phyloP scores from a whole-genome alignment of 2,329 filamentous ascomycete genomes.

The Verticillium tricorpus region DNA sequence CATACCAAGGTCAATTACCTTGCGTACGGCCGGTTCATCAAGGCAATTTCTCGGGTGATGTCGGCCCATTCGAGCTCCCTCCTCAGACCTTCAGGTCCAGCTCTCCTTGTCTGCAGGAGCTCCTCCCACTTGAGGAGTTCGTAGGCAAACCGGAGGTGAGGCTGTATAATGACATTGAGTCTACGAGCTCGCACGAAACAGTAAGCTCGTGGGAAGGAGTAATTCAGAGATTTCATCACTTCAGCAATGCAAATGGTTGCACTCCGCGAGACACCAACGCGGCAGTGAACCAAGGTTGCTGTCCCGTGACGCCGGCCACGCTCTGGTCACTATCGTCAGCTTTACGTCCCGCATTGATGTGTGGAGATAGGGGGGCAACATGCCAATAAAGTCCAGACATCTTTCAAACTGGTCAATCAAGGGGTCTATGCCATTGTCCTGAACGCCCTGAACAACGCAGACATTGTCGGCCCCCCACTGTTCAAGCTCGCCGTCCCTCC shows the following conservation, averaged over 20 bases:
- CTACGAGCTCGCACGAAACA: constrained; percentile 91
- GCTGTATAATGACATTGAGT: constrained; percentile 97
- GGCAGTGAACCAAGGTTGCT: constrained; percentile 91
- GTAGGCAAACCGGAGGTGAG: constrained; percentile 90
- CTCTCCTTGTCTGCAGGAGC: constrained; percentile 50
- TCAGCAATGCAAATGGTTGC: constrained; percentile 99
- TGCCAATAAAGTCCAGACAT: constrained; percentile 90
- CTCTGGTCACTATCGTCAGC: constrained; percentile 45
- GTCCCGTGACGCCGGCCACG: constrained; percentile 71
- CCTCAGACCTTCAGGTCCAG: constrained; percentile 39
- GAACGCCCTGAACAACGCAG: constrained; percentile 77
- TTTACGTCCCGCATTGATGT: background rate
- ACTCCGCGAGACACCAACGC: constrained; percentile 90
- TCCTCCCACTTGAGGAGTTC: constrained; percentile 97
- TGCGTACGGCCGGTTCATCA: constrained; percentile 94
- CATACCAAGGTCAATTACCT: constrained; percentile 38
- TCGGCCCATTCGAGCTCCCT: constrained; percentile 90
- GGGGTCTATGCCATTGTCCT: constrained; percentile 95
- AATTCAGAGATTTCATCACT: constrained; percentile 76
- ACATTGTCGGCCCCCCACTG: constrained; percentile 75
- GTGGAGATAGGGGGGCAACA: constrained; percentile 27
- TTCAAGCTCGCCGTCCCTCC: constrained; percentile 67
- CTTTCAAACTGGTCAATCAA: constrained; percentile 79
- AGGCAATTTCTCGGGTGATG: constrained; percentile 82
- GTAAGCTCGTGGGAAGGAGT: constrained; percentile 90